Evolutionary conservation across 805 yeast genomes (phyloP), one percentile per base, ranked within the genome.

Genomic region (Starmera pachycereana): DNA sequence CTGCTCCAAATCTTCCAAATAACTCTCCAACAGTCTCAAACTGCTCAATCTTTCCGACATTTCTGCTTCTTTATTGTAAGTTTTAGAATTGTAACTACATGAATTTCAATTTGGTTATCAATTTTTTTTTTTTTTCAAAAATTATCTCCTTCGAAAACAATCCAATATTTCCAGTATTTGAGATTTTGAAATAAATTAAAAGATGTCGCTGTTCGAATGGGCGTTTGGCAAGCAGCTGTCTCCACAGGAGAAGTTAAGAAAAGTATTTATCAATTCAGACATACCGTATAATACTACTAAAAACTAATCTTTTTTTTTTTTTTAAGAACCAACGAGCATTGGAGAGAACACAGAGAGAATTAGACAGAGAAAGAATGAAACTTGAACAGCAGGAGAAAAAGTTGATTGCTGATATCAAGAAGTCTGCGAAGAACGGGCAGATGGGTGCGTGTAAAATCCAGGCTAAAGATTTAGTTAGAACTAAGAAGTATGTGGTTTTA

Each of bases 221-320:
- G 87, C 85, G 25, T 92, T 92, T 64, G 98, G 98, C 9, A 85
- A 87, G 70, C 76, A 81, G 57, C 65, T 83, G 46, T 87, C 97
- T 37, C 97, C 98, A 10, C 97, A 89, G 58, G 98, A 92, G 63
- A 74, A 88, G 59, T 74, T 92, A 57, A 78, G 97, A 47, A 90
- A 78, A 53, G 73, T 68, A 53, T 40, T 69, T 54, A 10, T 22
- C 18, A 3, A 16, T 16, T 4, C 4, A 16, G 18, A 16, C 18
- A 16, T 16, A 3, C 18, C 4, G 18, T 11, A 13, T 5, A 4
- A 12, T 27, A n/a, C 8, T 25, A 19, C 11, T 22, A 16, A n/a
- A 16, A 12, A 18, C 32, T 41, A 29, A 38, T 40, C 8, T 3
- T 14, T 11, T 16, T 32, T 37, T 40, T 6, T 2, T n/a, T 11